These are phyloP conservation scores for Trametes pubescens DNA, from an alignment of 1,284 basidiomycete genomes.

Conservation along the genomic window DNA sequence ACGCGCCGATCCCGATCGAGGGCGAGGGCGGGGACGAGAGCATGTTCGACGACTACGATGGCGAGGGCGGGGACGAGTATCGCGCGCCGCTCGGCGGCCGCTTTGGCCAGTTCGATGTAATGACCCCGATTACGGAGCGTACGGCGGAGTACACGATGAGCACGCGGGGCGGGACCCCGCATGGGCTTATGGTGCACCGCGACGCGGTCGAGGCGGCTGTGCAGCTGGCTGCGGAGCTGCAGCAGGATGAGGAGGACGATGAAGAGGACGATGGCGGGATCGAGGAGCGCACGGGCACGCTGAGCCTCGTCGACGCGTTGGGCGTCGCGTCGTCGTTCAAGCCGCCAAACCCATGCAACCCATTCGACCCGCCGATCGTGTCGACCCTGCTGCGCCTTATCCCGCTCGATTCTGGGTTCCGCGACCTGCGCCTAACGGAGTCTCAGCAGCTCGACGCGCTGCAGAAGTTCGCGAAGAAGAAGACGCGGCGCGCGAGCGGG, in stretches of 20 bases:
- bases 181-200: slow-evolving; percentile 44
- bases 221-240: slow-evolving; percentile 43
- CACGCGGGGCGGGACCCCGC: slow-evolving; percentile 60
- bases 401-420: slow-evolving; percentile 69
- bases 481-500: slow-evolving; percentile 57
- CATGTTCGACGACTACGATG: slow-evolving; percentile 27
- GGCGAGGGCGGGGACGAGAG: slow-evolving; percentile 25
- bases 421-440: slow-evolving; percentile 64
- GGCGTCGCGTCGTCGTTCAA: slow-evolving; percentile 67
- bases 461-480: slow-evolving; percentile 68
- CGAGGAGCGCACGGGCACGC: slow-evolving; percentile 65
- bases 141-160: slow-evolving; percentile 86
- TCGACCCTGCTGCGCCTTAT: slow-evolving; percentile 73
- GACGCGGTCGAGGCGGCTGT: slow-evolving; percentile 60
- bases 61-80: slow-evolving; percentile 40
- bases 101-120: slow-evolving; percentile 82
- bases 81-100: slow-evolving; percentile 73
- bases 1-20: slow-evolving; percentile 22
- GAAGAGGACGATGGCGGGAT: slow-evolving; percentile 39
- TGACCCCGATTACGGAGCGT: slow-evolving; percentile 96
- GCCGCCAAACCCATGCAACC: slow-evolving; percentile 90
- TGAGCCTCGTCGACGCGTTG: slow-evolving; percentile 72
- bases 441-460: slow-evolving; percentile 72
- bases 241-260: slow-evolving; percentile 41
- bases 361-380: slow-evolving; percentile 77